These are phyloP conservation scores for Physaria fendleri DNA, from an alignment of 345 rosid genomes.

Conservation along the genomic window DNA sequence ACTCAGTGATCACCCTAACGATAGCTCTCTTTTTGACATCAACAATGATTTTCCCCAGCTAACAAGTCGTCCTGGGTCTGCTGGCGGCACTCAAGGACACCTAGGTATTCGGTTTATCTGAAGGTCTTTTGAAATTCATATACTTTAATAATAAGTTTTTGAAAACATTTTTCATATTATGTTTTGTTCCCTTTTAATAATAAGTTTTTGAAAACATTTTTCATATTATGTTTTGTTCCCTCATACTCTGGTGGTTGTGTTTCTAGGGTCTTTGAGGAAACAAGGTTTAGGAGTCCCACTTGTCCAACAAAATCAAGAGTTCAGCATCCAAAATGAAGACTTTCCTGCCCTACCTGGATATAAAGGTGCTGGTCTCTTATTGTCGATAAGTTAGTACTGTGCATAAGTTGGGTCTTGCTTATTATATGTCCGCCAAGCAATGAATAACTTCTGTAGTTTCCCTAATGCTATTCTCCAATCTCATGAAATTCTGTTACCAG, in stretches of 20 bases:
- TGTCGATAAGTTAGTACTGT: conserved; percentile 8
- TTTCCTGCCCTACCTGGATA: conserved; percentile 98
- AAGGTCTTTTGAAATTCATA: conserved; percentile 9
- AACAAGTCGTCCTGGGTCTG: conserved; percentile 92
- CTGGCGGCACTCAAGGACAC: conserved; percentile 99
- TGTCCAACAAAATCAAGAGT: conserved; percentile 96
- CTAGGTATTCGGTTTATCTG: conserved; percentile 41
- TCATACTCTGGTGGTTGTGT: conserved; percentile 22
- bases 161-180: neutral
- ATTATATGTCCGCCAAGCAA: neutral
- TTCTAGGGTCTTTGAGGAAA: conserved; percentile 82
- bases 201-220: neutral
- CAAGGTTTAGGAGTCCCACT: conserved; percentile 85
- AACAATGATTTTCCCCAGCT: conserved; percentile 89
- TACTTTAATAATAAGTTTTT: neutral
- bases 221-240: conserved; percentile 9
- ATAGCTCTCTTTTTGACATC: conserved; percentile 88
- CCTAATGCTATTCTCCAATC: neutral
- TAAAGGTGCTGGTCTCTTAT: conserved; percentile 57
- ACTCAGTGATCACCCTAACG: conserved; percentile 70
- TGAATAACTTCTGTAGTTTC: neutral
- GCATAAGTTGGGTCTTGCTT: conserved; percentile 1
- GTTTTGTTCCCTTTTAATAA: conserved; percentile 9
- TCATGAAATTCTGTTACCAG: neutral
- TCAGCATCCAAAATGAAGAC: conserved; percentile 99